Conservation (phyloP, 768 basidiomycete genomes). For the Paxillus ammoniavirescens region DNA sequence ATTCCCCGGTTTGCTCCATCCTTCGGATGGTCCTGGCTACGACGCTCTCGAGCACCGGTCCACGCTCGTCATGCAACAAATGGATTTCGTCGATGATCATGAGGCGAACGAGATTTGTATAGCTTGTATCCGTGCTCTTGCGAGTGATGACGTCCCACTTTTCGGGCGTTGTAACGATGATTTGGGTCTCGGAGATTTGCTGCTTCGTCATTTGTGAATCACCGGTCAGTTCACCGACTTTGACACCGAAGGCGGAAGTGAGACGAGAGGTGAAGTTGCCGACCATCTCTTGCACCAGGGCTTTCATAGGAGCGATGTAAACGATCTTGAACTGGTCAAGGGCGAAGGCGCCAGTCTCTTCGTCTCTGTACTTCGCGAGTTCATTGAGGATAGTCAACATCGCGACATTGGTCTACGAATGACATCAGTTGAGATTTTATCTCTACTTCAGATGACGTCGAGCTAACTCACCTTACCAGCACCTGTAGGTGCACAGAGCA, state of each 20-base stretch:
- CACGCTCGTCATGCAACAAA: constrained; percentile 94
- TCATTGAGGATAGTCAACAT: constrained; percentile 94
- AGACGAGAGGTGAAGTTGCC: constrained; percentile 88
- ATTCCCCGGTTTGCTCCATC: constrained; percentile 93
- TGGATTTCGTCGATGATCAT: constrained; percentile 99
- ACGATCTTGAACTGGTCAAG: constrained; percentile 93
- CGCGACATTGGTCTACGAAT: constrained; percentile 88
- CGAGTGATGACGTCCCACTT: constrained; percentile 99
- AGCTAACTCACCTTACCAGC: constrained; percentile 84
- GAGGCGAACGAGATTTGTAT: constrained; percentile 93
- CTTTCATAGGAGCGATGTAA: constrained; percentile 99
- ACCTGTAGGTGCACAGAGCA: constrained; percentile 97
- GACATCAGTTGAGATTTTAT: constrained; percentile 12
- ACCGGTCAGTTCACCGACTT: constrained; percentile 93
- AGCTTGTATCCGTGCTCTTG: constrained; percentile 94
- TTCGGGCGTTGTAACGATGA: constrained; percentile 98
- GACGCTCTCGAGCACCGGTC: constrained; percentile 92
- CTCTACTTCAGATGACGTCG: background rate
- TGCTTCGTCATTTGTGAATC: constrained; percentile 98
- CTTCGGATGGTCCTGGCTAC: constrained; percentile 86
- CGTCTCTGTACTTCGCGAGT: constrained; percentile 83
- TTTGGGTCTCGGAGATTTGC: constrained; percentile 94
- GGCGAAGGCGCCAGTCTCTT: constrained; percentile 75
- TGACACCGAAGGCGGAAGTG: constrained; percentile 59
- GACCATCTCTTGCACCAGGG: constrained; percentile 98